Evolutionary conservation across 148 eudicot genomes (phyloP), one percentile per base, ranked within the genome.

Genomic region (Camellia sinensis): DNA sequence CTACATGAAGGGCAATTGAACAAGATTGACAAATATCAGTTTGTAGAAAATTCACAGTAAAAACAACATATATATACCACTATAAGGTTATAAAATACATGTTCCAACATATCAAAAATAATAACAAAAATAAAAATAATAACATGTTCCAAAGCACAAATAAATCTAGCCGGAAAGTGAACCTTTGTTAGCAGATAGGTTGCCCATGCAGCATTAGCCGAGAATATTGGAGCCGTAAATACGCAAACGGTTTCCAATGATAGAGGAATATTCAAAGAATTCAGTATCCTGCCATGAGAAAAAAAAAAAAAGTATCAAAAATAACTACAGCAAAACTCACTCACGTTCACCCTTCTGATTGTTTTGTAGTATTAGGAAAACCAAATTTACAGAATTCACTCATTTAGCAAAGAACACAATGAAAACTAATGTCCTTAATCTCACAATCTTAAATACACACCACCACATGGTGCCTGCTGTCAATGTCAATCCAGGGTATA

Each of bases 201-300:
- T 15, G 98, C 93, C 99, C 99, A 96, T 77, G 99, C 87, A 83
- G 99, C 99, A 89, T 79, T 77, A 77, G 99, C 98, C 29, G 98
- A 93, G 83, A 96, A 96, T 75, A 93, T 77, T 45, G 99, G 99
- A 57, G 99, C 99, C 65, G 99, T 96, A 74, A 96, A 96, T 74
- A 96, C 99, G 85, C 99, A 96, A 67, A 96, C 99, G 80, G 99
- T 96, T 90, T 96, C 99, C 84, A 96, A 98, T 5, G 99, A 92
- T 52, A 96, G 88, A 82, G 99, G 99, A 82, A 96, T 92, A 87
- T 93, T 96, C 82, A 96, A 80, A 71, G 98, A 88, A 78, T 93
- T 84, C 76, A 93, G 77, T 75, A 90, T 65, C 98, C 99, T 96
- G 94, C 80, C 76, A 91, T 69, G 48, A 68, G 22, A 74, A 65